A percentile compares a stretch with the other conserved stretches of the same genome.
Conservation (phyloP, 768 basidiomycete genomes). For the Boletus sp. region DNA sequence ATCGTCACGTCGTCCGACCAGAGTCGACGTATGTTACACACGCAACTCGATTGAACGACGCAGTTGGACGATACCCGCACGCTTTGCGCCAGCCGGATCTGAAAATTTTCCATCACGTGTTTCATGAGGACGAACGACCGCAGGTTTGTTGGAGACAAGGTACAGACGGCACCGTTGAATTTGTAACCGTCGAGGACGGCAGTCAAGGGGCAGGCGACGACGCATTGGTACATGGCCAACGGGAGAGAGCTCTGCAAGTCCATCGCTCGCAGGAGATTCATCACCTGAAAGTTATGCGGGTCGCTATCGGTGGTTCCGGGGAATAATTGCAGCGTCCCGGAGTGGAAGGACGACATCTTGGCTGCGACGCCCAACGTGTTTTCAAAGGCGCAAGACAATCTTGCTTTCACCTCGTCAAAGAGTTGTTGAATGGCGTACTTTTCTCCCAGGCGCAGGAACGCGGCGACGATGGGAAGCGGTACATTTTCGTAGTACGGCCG, state of each 20-base stretch:
- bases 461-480: slow-evolving; percentile 2
- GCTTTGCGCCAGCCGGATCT: not conserved
- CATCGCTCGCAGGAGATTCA: slow-evolving; percentile 15
- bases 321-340: not conserved
- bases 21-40: not conserved
- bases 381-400: slow-evolving; percentile 5
- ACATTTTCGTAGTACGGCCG: not conserved
- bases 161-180: not conserved
- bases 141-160: slow-evolving; percentile 6
- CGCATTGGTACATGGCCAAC: slow-evolving; percentile 15
- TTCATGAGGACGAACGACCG: slow-evolving; percentile 9
- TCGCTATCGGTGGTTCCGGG: slow-evolving; percentile 2
- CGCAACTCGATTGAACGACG: slow-evolving; percentile 3
- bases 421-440: slow-evolving; percentile 21
- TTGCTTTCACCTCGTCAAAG: slow-evolving; percentile 7
- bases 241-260: slow-evolving; percentile 6
- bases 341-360: not conserved
- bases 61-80: slow-evolving; percentile 4
- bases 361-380: not conserved
- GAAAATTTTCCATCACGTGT: slow-evolving; percentile 1
- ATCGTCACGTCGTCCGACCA: slow-evolving; percentile 4
- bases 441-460: slow-evolving; percentile 22
- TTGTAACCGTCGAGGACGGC: slow-evolving; percentile 12
- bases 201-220: not conserved
- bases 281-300: slow-evolving; percentile 17